Evolutionary conservation across 805 yeast genomes (phyloP).

Genomic region (Maudiozyma bulderi): DNA sequence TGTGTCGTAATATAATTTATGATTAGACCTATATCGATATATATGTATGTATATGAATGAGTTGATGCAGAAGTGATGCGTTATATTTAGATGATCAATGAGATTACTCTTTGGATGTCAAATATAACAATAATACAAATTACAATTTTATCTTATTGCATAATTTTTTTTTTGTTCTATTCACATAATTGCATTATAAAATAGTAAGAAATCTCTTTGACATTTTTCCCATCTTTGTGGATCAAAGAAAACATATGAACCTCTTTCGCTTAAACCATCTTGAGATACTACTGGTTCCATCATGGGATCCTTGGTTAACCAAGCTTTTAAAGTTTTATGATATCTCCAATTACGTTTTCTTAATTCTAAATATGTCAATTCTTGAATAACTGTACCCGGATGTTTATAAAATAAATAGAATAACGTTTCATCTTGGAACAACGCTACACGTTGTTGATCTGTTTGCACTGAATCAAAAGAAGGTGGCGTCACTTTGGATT

Average conservation of each 20-base stretch:
- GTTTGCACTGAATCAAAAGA: conserved; percentile 28
- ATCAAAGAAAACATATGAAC: conserved; percentile 88
- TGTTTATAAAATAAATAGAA: conserved; percentile 89
- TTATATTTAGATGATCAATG: no score
- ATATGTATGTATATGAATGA: neutral
- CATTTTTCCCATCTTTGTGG: conserved; percentile 95
- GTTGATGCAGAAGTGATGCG: neutral
- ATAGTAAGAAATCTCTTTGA: conserved; percentile 55
- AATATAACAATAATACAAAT: no score
- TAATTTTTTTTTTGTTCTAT: conserved; percentile 7
- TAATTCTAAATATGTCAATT: conserved; percentile 83
- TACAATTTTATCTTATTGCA: neutral
- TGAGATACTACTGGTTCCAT: conserved; percentile 80
- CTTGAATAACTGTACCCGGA: conserved; percentile 89
- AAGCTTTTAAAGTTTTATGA: conserved; percentile 89
- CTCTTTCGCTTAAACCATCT: conserved; percentile 70
- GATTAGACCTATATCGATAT: neutral
- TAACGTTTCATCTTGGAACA: conserved; percentile 82
- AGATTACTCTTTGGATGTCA: no score
- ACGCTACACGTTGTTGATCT: conserved; percentile 40
- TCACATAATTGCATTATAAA: conserved; percentile 52
- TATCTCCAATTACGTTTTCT: conserved; percentile 93
- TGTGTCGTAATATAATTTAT: no score
- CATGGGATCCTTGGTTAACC: conserved; percentile 91
- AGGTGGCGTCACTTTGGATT: conserved; percentile 22